Conservation (phyloP, 352 stramenopile genomes). For the Globisporangium splendens region DNA sequence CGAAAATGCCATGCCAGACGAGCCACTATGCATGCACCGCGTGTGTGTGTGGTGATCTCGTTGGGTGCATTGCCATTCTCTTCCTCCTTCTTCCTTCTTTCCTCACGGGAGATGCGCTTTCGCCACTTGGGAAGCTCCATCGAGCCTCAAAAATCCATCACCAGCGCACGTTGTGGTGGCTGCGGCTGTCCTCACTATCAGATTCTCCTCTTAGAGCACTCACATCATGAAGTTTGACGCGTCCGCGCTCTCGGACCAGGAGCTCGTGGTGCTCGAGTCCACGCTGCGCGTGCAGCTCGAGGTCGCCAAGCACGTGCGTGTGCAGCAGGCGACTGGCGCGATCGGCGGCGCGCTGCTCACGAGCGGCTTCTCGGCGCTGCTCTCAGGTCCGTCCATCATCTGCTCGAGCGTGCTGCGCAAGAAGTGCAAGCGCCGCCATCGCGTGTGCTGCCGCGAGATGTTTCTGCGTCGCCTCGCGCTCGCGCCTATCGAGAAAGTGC, state of each 20-base stretch:
- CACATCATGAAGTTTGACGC: conserved; percentile 16
- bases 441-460: conserved; percentile 15
- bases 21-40: no score
- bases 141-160: no score
- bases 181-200: no score
- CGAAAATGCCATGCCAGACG: no score
- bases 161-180: no score
- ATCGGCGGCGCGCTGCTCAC: conserved; percentile 17
- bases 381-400: conserved; percentile 18
- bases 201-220: no score
- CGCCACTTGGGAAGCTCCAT: no score
- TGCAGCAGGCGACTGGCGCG: conserved; percentile 16
- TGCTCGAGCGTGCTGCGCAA: conserved; percentile 18
- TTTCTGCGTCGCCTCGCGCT: conserved; percentile 6
- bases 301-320: conserved; percentile 19
- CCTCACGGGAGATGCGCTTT: no score
- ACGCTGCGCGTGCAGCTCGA: conserved; percentile 29
- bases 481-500: conserved; percentile 14
- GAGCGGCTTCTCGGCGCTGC: conserved; percentile 17
- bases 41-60: no score
- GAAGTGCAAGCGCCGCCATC: conserved; percentile 20
- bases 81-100: no score
- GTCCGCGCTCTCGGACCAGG: conserved; percentile 10
- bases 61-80: no score
- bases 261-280: conserved; percentile 25